These are phyloP conservation scores for Penicillium sp. DNA, from an alignment of 2,329 filamentous ascomycete genomes.

Conservation along the genomic window DNA sequence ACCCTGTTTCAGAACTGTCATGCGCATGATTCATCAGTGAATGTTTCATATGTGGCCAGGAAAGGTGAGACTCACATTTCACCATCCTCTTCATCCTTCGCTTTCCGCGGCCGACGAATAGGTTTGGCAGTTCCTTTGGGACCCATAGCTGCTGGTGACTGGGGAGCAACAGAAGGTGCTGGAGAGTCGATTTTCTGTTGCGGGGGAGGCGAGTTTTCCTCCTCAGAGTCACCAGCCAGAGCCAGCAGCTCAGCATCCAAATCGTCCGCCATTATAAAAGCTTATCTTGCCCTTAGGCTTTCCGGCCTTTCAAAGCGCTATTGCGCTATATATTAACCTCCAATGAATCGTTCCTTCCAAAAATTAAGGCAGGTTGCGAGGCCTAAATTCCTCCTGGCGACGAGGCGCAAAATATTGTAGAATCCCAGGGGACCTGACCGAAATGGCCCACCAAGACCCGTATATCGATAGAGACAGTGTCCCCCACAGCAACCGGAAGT, in stretches of 20 bases:
- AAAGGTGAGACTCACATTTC: constrained; percentile 64
- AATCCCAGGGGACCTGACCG: constrained; percentile 5
- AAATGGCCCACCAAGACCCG: constrained; percentile 1
- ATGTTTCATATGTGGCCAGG: constrained; percentile 1
- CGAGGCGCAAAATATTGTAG: constrained; percentile 20
- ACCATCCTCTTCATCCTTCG: constrained; percentile 69
- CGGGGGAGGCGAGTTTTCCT: constrained; percentile 52
- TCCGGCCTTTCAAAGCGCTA: background rate
- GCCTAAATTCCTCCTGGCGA: constrained; percentile 14
- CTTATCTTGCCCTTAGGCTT: background rate
- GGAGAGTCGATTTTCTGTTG: constrained; percentile 54
- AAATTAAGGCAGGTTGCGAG: background rate
- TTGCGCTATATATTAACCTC: background rate
- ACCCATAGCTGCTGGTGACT: constrained; percentile 40
- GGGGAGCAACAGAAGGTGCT: constrained; percentile 50
- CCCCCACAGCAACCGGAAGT: background rate
- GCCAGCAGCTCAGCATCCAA: constrained; percentile 92
- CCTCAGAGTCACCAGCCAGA: constrained; percentile 67
- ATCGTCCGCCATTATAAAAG: constrained; percentile 65
- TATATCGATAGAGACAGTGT: background rate
- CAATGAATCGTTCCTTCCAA: background rate
- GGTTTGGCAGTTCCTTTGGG: constrained; percentile 46
- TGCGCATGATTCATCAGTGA: constrained; percentile 8
- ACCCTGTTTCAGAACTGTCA: constrained; percentile 62
- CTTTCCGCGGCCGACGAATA: constrained; percentile 43